phyloP scores from a whole-genome alignment of 1,284 basidiomycete species.

The Ceratobasidium sp. region DNA sequence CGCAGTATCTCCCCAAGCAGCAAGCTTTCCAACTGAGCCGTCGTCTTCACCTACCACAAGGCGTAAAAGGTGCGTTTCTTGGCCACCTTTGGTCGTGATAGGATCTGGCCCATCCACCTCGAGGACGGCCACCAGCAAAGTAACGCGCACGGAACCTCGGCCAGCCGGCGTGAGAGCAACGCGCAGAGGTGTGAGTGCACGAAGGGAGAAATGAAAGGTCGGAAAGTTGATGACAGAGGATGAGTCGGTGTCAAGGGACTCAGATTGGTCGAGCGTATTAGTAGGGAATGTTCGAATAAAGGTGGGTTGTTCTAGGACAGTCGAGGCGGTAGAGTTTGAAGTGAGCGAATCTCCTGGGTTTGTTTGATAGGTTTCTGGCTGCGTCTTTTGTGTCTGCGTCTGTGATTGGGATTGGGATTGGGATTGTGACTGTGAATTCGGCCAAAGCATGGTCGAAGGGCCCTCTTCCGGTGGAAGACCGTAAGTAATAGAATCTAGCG shows the following conservation, averaged over 20 bases:
- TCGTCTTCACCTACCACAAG: constrained; percentile 78
- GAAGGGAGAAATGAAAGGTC: constrained; percentile 51
- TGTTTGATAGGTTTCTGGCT: constrained; percentile 24
- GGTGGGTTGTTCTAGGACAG: constrained; percentile 13
- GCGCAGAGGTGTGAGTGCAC: constrained; percentile 53
- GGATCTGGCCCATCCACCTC: constrained; percentile 81
- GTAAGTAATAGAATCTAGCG: constrained; percentile 8
- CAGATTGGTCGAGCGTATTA: constrained; percentile 36
- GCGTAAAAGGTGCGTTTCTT: constrained; percentile 73
- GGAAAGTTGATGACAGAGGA: constrained; percentile 51
- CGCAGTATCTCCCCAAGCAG: constrained; percentile 80
- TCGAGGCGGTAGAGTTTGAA: constrained; percentile 36
- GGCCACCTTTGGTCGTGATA: constrained; percentile 75
- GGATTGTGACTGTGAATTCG: constrained; percentile 4
- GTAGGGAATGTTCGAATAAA: constrained; percentile 35
- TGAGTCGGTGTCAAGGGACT: constrained; percentile 14
- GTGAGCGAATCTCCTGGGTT: constrained; percentile 22
- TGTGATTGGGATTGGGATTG: constrained; percentile 21
- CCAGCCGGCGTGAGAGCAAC: constrained; percentile 55
- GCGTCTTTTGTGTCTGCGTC: constrained; percentile 15
- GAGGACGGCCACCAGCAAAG: constrained; percentile 72
- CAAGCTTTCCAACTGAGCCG: constrained; percentile 74
- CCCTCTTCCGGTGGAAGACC: constrained; percentile 22
- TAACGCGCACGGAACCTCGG: constrained; percentile 56
- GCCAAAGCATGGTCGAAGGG: constrained; percentile 15